A percentile compares a stretch with the other conserved stretches of the same genome.
These are phyloP conservation scores for Ceratobasidium sp. DNA, from an alignment of 1,284 basidiomycete genomes.

Conservation along the genomic window DNA sequence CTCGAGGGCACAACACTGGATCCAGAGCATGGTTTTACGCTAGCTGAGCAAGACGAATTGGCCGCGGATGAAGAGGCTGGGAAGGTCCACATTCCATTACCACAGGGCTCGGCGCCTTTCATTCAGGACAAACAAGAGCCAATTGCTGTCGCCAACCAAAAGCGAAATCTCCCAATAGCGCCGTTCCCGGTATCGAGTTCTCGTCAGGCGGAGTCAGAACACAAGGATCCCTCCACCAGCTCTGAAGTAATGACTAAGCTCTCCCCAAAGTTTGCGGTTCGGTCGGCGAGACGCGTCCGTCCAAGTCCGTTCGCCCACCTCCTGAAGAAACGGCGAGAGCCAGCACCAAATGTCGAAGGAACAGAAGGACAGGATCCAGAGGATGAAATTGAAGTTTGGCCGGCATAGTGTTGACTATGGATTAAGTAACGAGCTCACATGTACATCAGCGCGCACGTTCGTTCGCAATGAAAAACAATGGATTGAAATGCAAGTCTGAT, in stretches of 20 bases:
- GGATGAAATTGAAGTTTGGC: slow-evolving; percentile 41
- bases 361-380: neutral
- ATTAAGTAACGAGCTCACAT: neutral
- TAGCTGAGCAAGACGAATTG: slow-evolving; percentile 16
- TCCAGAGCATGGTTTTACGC: slow-evolving; percentile 10
- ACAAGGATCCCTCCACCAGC: neutral
- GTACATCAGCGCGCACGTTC: slow-evolving; percentile 12
- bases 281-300: neutral
- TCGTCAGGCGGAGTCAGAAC: neutral
- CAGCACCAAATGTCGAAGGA: neutral
- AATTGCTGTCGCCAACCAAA: neutral
- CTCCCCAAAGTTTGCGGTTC: slow-evolving; percentile 37
- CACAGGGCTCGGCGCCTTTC: neutral
- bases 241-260: neutral
- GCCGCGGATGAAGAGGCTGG: slow-evolving; percentile 12
- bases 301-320: slow-evolving; percentile 37
- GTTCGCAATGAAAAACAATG: slow-evolving; percentile 42
- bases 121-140: neutral
- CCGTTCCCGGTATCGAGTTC: slow-evolving; percentile 9
- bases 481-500: slow-evolving; percentile 44
- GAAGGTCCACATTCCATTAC: neutral
- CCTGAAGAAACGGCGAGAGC: slow-evolving; percentile 13
- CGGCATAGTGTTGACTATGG: slow-evolving; percentile 5
- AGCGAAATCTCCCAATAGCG: neutral
- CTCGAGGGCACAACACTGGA: neutral